phyloP scores from a whole-genome alignment of 495 filamentous ascomycete genomes.

The Neurospora sp. region DNA sequence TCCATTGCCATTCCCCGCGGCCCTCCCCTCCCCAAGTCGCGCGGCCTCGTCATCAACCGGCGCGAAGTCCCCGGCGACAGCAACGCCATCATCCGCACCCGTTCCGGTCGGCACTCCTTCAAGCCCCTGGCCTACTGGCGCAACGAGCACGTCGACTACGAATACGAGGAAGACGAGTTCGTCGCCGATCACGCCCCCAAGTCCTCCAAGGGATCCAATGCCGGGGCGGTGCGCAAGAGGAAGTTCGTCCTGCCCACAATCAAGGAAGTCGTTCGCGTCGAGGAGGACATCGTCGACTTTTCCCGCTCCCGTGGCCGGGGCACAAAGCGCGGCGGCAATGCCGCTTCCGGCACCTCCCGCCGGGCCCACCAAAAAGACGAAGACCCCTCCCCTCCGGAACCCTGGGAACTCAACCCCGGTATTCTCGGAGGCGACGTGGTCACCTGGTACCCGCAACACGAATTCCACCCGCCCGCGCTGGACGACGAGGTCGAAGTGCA shows the following conservation, averaged over 20 bases:
- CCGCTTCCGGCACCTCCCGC: background rate
- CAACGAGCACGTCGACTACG: slow-evolving; percentile 67
- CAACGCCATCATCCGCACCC: slow-evolving; percentile 38
- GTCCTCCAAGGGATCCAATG: slow-evolving; percentile 10
- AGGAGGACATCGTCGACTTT: slow-evolving; percentile 39
- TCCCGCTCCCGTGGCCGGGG: background rate
- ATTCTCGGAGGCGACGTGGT: slow-evolving; percentile 35
- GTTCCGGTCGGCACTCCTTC: slow-evolving; percentile 46
- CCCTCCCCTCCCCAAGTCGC: slow-evolving; percentile 44
- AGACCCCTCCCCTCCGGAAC: slow-evolving; percentile 38
- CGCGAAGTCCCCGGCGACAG: slow-evolving; percentile 50
- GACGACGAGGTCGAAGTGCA: slow-evolving; percentile 39
- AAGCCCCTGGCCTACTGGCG: slow-evolving; percentile 82
- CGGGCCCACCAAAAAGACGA: slow-evolving; percentile 22
- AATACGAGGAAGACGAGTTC: slow-evolving; percentile 38
- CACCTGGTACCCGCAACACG: slow-evolving; percentile 38
- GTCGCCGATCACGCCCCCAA: slow-evolving; percentile 1
- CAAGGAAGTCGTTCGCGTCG: slow-evolving; percentile 65
- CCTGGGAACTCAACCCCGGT: slow-evolving; percentile 41
- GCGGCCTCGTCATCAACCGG: slow-evolving; percentile 61
- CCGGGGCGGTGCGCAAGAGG: slow-evolving; percentile 4
- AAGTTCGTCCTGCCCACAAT: slow-evolving; percentile 53
- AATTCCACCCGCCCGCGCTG: slow-evolving; percentile 26
- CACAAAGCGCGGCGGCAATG: background rate
- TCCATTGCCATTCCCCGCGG: slow-evolving; percentile 33